A percentile compares a stretch with the other conserved stretches of the same genome.
Evolutionary conservation across 805 yeast species (phyloP).

Genomic region (Clavispora vitiphila): DNA sequence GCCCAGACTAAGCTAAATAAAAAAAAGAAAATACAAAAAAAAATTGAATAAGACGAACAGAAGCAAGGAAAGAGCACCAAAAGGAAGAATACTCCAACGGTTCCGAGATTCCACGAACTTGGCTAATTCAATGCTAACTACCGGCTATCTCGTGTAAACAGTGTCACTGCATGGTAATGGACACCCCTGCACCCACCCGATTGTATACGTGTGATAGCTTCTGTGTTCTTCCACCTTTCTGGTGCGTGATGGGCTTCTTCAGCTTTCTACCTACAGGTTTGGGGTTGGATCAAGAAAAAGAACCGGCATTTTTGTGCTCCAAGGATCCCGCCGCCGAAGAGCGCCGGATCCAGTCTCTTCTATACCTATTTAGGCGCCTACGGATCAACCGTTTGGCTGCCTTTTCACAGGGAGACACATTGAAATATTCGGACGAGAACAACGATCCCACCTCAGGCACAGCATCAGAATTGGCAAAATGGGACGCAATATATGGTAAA

Average conservation of each 20-base stretch:
- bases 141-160: neutral
- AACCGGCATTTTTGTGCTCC: conserved; percentile 9
- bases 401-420: conserved; percentile 27
- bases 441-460: conserved; percentile 10
- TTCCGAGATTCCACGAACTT: too few relatives aligned
- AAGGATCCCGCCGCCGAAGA: conserved; percentile 26
- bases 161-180: neutral
- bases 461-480: conserved; percentile 21
- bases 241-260: conserved; percentile 6
- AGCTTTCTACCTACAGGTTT: conserved; percentile 3
- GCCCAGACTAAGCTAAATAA: too few relatives aligned
- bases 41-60: too few relatives aligned
- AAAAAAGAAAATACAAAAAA: too few relatives aligned
- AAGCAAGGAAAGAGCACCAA: too few relatives aligned
- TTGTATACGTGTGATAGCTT: neutral
- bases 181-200: neutral
- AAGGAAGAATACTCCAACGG: too few relatives aligned
- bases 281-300: neutral
- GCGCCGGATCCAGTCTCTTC: conserved; percentile 54
- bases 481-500: conserved; percentile 54
- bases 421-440: conserved; percentile 14
- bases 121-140: too few relatives aligned
- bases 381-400: conserved; percentile 39
- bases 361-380: conserved; percentile 53
- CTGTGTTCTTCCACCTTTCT: neutral